These are phyloP conservation scores for Zasmidium angulare DNA, from an alignment of 2,329 filamentous ascomycete genomes.

Conservation along the genomic window DNA sequence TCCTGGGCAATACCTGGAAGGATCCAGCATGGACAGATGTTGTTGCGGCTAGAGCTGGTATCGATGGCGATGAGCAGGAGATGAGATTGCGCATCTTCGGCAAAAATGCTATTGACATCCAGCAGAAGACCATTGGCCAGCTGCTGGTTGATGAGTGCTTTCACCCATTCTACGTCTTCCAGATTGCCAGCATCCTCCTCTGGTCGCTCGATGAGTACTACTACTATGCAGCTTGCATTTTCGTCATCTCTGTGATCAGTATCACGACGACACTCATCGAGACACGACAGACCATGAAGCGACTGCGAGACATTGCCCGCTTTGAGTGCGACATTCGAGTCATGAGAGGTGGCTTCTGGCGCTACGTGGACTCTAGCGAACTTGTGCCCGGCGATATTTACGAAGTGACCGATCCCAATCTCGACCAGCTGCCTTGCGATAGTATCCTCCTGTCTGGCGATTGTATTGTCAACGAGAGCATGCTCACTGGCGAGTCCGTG, in stretches of 20 bases:
- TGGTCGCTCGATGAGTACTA: constrained; percentile 98
- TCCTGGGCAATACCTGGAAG: constrained; percentile 87
- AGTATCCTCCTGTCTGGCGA: constrained; percentile 89
- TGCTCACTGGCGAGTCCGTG: constrained; percentile 96
- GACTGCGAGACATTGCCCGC: constrained; percentile 83
- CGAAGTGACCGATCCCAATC: constrained; percentile 88
- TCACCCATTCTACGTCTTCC: constrained; percentile 97
- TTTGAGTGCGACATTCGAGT: constrained; percentile 97
- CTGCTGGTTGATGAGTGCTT: constrained; percentile 92
- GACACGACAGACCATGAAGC: constrained; percentile 87
- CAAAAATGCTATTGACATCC: constrained; percentile 85
- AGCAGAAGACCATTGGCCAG: constrained; percentile 80
- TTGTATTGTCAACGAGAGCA: constrained; percentile 98
- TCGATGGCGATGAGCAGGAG: constrained; percentile 86
- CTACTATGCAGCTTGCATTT: constrained; percentile 94
- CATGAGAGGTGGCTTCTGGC: constrained; percentile 92
- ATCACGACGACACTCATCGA: constrained; percentile 87
- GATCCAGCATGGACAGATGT: constrained; percentile 86
- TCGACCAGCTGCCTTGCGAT: constrained; percentile 87
- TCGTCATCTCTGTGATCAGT: constrained; percentile 89
- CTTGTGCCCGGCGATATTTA: constrained; percentile 95
- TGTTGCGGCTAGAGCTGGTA: constrained; percentile 69
- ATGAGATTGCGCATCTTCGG: constrained; percentile 85
- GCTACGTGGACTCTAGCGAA: constrained; percentile 79
- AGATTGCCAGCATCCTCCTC: constrained; percentile 87